Base-by-base conservation (phyloP, 169 alveolate genomes). In the Neospora caninum region DNA sequence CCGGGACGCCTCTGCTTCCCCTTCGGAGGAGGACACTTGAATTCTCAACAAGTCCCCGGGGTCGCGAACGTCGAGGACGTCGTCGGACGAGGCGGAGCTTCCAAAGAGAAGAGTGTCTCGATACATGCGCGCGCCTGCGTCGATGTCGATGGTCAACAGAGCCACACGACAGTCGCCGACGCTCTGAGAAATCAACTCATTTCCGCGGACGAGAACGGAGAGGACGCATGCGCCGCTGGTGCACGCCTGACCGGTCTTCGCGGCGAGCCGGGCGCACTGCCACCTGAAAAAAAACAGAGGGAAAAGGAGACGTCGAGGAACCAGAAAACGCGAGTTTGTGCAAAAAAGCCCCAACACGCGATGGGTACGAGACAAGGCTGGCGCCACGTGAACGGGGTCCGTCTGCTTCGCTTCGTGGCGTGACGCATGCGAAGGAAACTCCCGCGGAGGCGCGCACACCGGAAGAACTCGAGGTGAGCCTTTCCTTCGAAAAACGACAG, bases 201-300 rank as follows among this genome's bases (percentile, higher is more conserved):
- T 43, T 2, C 89, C 69, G 20, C 64, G 89, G 38, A 82, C 89
- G 25, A 82, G 38, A 18, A 82, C 69, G 25, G 89, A 82, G 16
- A 41, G 6, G 69, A 82, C 89, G 31, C 89, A 82, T 13, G 89
- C 67, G n/a, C 89, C 89, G 89, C 89, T 82, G 38, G 89, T 82
- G 38, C 89, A 82, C 34, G 89, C 13, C n/a, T 16, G 53, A 0
- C 89, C 89, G 6, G 89, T 42, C 64, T 18, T 20, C 64, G 64
- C 89, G 0, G 67, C 29, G 25, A 41, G 4, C 4, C 38, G 53
- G 36, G 22, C 13, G 64, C 89, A 82, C 36, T 82, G 36, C 69
- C 25, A 38, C 67, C 89, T 82, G 67, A 7, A 42, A 4, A 82
- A 34, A 0, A 36, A 38, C n/a, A 10, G 41, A 39, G 27, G n/a